Base-by-base conservation (phyloP, 139 green algal genomes). In the Coccomyxa sp. region DNA sequence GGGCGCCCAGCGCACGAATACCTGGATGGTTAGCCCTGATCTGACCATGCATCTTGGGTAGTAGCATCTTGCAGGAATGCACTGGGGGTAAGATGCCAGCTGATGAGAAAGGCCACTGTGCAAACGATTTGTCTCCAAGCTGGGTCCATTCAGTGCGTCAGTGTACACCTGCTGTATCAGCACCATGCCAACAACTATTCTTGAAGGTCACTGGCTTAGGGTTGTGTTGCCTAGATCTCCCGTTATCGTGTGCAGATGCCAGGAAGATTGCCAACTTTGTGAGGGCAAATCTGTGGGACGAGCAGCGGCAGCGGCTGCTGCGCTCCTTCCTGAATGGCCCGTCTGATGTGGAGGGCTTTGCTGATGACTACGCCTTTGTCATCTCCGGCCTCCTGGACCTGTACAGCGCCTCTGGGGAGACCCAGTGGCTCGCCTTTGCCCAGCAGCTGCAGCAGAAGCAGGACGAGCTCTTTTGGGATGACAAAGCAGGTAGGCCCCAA, bases 401-500 rank as follows among this genome's bases (percentile, higher is more conserved):
- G 78, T 94, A 95, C 44, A 83, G 89, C 36, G 85, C 78, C 8
- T 89, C 82, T 0, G 94, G 92, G 6, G 81, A 92, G 0, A n/a
- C 84, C 2, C 27, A 86, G 44, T 95, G 92, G 87, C 88, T 98
- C 55, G 70, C 82, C 24, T 97, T 90, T 90, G 94, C 92, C 5
- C n/a, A 87, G 75, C 39, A 92, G 74, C 89, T 98, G 81, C 94
- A 98, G 81, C 37, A 76, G 16, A 79, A 55, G 22, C 83, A 93
- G 84, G 91, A 98, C 70, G 82, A 86, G 55, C 81, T 94, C 12
- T 98, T 98, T 82, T 95, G 88, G 89, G 93, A 98, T 64, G 55
- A 75, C 0, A 44, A 82, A 24, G 71, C 54, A 29, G 87, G 84
- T 89, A 54, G 58, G 76, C 27, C 85, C 41, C n/a, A n/a, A n/a